These are phyloP conservation scores for Pulveroboletus sp. DNA, from an alignment of 768 basidiomycete genomes.

Conservation along the genomic window DNA sequence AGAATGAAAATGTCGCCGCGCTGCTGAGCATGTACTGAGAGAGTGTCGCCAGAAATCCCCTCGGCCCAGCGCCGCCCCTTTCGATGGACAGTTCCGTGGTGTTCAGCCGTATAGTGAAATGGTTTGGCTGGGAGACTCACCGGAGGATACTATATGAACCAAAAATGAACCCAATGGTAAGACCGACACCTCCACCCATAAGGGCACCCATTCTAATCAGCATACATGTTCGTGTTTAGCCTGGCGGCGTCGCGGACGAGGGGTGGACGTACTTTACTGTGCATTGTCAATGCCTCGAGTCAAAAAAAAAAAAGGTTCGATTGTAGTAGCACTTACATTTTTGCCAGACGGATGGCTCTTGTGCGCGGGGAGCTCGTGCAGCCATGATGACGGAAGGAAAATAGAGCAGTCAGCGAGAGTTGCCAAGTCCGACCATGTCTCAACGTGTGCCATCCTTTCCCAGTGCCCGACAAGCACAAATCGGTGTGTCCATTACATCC, in stretches of 20 bases:
- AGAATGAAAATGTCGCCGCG: constrained; percentile 95
- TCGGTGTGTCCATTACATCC: constrained; percentile 52
- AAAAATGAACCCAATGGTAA: constrained; percentile 97
- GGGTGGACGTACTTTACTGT: constrained; percentile 57
- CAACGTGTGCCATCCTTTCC: constrained; percentile 54
- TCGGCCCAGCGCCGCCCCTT: constrained; percentile 88
- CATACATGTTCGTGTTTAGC: constrained; percentile 6
- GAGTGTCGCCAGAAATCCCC: constrained; percentile 86
- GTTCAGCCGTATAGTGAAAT: constrained; percentile 5
- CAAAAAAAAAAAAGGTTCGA: constrained; percentile 5
- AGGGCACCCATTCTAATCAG: constrained; percentile 81
- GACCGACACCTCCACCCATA: constrained; percentile 91
- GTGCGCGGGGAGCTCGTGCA: constrained; percentile 34
- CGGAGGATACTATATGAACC: constrained; percentile 90
- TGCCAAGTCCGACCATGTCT: constrained; percentile 14
- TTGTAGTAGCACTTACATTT: constrained; percentile 52
- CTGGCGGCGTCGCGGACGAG: neutral
- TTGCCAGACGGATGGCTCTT: constrained; percentile 70
- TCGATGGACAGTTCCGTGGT: neutral
- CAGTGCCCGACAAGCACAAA: constrained; percentile 80
- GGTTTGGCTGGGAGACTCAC: constrained; percentile 40
- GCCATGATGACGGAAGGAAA: constrained; percentile 24
- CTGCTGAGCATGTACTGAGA: constrained; percentile 99
- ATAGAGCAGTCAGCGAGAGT: neutral
- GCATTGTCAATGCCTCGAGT: constrained; percentile 1